Percentiles rank a stretch among this genome's conserved stretches.
Evolutionary conservation across 805 yeast species (phyloP).

Genomic region (Candida vartiovaarae): DNA sequence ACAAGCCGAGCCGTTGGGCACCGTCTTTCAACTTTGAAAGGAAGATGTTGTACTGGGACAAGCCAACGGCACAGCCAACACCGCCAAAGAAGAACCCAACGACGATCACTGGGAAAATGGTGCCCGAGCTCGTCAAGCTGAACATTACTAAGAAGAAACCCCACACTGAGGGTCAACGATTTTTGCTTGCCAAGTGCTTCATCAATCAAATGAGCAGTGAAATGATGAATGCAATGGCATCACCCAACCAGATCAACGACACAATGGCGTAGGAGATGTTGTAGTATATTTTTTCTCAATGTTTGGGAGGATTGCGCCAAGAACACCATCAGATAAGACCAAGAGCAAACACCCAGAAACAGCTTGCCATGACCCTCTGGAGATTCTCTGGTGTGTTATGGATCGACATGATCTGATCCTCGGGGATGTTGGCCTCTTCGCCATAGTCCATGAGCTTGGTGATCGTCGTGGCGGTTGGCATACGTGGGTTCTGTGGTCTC

Average conservation of each 20-base stretch:
- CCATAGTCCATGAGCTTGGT: constrained; percentile 7
- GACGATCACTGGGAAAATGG: constrained; percentile 40
- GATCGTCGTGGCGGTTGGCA: constrained; percentile 7
- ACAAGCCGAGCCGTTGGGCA: constrained; percentile 43
- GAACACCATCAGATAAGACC: constrained; percentile 52
- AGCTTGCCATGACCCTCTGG: constrained; percentile 35
- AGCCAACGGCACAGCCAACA: constrained; percentile 41
- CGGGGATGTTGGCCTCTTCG: constrained; percentile 1
- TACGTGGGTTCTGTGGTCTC: constrained; percentile 9
- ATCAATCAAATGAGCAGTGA: constrained; percentile 39
- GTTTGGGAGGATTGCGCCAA: constrained; percentile 53
- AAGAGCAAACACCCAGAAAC: constrained; percentile 32
- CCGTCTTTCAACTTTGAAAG: constrained; percentile 35
- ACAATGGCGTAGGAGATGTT: constrained; percentile 43
- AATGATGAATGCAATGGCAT: constrained; percentile 47
- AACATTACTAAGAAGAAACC: constrained; percentile 33
- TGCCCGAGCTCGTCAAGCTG: constrained; percentile 40
- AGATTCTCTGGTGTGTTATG: constrained; percentile 38
- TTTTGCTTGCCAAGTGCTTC: constrained; percentile 32
- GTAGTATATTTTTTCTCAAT: constrained; percentile 39
- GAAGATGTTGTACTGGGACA: constrained; percentile 47
- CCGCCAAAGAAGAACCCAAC: constrained; percentile 53
- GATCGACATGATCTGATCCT: constrained; percentile 25
- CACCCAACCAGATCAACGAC: constrained; percentile 51
- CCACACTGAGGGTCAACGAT: constrained; percentile 33